Conservation (phyloP, 2,329 filamentous ascomycete genomes). For the Cladosporium sp. region DNA sequence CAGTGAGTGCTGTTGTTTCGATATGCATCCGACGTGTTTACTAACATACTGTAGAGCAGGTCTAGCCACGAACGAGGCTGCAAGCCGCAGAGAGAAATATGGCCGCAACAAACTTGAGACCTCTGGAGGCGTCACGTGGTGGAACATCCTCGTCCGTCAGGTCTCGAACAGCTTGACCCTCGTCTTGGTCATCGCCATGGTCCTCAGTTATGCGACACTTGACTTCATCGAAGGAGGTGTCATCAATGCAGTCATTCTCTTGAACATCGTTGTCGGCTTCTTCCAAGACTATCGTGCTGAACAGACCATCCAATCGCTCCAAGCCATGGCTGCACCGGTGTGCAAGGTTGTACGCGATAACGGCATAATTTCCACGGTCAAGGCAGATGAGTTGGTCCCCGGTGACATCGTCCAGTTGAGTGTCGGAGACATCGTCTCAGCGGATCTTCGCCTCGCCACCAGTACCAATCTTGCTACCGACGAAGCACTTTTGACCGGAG, state of each 20-base stretch:
- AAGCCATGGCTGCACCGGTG: conserved; percentile 56
- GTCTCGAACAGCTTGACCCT: conserved; percentile 41
- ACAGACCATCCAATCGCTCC: conserved; percentile 59
- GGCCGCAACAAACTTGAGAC: conserved; percentile 34
- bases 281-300: conserved; percentile 61
- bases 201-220: conserved; percentile 57
- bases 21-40: neutral
- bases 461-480: conserved; percentile 76
- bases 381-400: conserved; percentile 61
- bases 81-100: conserved; percentile 28
- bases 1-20: neutral
- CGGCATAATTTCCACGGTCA: conserved; percentile 53
- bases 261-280: conserved; percentile 62
- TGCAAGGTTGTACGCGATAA: conserved; percentile 56
- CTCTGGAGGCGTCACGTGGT: conserved; percentile 32
- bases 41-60: conserved; percentile 25
- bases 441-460: conserved; percentile 61
- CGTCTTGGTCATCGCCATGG: conserved; percentile 58
- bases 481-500: conserved; percentile 69
- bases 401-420: conserved; percentile 66
- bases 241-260: conserved; percentile 56
- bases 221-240: conserved; percentile 64
- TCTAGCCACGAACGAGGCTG: conserved; percentile 27
- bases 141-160: conserved; percentile 38
- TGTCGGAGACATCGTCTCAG: conserved; percentile 68